Evolutionary conservation across 805 yeast genomes (phyloP), one percentile per base, ranked within the genome.

Genomic region (Wickerhamiella dianesei): DNA sequence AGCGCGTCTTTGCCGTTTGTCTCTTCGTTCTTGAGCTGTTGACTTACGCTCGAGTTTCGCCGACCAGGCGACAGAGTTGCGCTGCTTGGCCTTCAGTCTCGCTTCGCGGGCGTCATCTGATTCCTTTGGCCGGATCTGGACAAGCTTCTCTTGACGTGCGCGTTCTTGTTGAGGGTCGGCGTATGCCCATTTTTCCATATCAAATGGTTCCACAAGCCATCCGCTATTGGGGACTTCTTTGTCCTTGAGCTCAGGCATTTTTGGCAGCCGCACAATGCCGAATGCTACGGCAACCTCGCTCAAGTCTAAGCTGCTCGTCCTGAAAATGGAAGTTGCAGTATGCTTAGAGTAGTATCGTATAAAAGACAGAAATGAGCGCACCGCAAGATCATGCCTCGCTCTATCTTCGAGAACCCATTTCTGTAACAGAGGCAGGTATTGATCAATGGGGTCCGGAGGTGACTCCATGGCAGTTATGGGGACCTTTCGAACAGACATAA

Each of bases 321-420:
- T 70, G 67, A 92, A 92, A 16, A 92, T 89, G 0, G 96, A 87
- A 3, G 80, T 68, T 0, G 96, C 94, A 12, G 81, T 64, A 64
- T 92, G 99, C 59, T 87, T 88, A 13, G 87, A 75, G 60, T 92
- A 92, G 59, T 83, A 83, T 48, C 82, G 73, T 2, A 86, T 73
- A 59, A 79, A 89, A 1, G 87, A 87, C 36, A 92, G 94, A 59
- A 79, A 89, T 4, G 95, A 73, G 52, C 76, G 71, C 0, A 89
- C 69, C 0, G 92, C 89, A 18, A 75, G 71, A 53, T 92, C 98
- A 62, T 86, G 92, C 49, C 86, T 71, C 0, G 79, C 78, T 48
- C 96, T 66, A 59, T 89, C 97, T 22, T 69, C 70, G 18, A 82
- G 61, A 37, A 85, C 63, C 82, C 82, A 89, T 1, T 66, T 51